These are phyloP conservation scores for Carallia brachiata DNA, from an alignment of 345 rosid genomes.

Conservation along the genomic window DNA sequence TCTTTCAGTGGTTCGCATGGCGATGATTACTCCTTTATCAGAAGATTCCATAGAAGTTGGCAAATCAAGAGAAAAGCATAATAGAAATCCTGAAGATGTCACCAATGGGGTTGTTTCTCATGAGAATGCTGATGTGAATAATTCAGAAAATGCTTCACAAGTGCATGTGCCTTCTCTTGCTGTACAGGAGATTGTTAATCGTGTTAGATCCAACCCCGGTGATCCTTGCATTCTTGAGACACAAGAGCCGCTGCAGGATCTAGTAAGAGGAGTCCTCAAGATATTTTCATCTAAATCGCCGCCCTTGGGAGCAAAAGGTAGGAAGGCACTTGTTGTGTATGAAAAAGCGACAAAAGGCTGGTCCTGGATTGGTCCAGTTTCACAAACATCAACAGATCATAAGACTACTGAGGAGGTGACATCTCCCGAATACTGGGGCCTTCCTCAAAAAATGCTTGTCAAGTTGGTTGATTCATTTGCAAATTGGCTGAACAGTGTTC, in stretches of 20 bases:
- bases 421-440: conserved; percentile 92
- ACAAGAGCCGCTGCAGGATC: conserved; percentile 94
- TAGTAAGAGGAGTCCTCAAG: conserved; percentile 91
- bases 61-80: conserved; percentile 50
- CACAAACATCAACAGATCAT: conserved; percentile 48
- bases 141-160: conserved; percentile 39
- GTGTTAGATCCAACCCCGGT: conserved; percentile 80
- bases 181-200: conserved; percentile 85
- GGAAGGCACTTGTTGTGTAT: conserved; percentile 84
- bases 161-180: conserved; percentile 61
- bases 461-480: conserved; percentile 97
- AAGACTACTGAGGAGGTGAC: conserved; percentile 81
- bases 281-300: conserved; percentile 87
- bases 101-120: conserved; percentile 41
- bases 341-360: conserved; percentile 81
- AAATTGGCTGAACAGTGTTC: conserved; percentile 91
- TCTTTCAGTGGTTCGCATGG: conserved; percentile 89
- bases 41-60: conserved; percentile 64
- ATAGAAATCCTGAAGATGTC: conserved; percentile 39
- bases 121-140: conserved; percentile 42
- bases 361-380: conserved; percentile 87
- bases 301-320: conserved; percentile 92
- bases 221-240: conserved; percentile 93
- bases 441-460: conserved; percentile 91
- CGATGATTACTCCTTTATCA: conserved; percentile 61